phyloP scores from a whole-genome alignment of 2,329 filamentous ascomycete species.

The Endocalyx cinctus region DNA sequence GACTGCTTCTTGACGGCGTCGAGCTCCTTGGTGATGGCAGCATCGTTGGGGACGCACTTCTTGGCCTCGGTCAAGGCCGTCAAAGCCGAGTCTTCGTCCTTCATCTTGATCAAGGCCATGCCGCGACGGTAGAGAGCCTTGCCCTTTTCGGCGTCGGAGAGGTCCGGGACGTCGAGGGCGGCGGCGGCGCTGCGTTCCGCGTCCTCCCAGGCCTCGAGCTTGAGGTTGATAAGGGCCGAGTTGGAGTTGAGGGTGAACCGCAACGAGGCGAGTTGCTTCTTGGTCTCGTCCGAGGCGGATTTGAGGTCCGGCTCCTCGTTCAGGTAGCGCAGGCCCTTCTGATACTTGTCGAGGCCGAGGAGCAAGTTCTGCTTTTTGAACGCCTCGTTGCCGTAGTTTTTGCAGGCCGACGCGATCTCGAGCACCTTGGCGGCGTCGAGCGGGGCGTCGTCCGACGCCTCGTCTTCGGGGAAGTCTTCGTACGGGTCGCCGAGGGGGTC shows the following conservation, averaged over 20 bases:
- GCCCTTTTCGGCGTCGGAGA: conserved; percentile 72
- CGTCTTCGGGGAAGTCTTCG: conserved; percentile 94
- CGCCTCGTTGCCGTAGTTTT: conserved; percentile 86
- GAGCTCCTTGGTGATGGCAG: conserved; percentile 70
- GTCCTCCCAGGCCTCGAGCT: conserved; percentile 68
- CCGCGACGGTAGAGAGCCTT: conserved; percentile 87
- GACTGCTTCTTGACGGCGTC: conserved; percentile 72
- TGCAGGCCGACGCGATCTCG: conserved; percentile 78
- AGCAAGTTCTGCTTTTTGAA: conserved; percentile 75
- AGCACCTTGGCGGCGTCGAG: conserved; percentile 65
- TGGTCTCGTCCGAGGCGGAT: conserved; percentile 63
- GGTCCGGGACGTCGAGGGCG: conserved; percentile 64
- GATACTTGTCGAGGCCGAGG: conserved; percentile 82
- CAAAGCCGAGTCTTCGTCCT: conserved; percentile 79
- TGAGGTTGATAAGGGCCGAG: conserved; percentile 78
- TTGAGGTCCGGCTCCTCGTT: conserved; percentile 66
- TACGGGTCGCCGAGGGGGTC: conserved; percentile 86
- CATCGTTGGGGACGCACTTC: conserved; percentile 70
- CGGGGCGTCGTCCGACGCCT: conserved; percentile 46
- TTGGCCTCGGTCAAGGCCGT: conserved; percentile 72
- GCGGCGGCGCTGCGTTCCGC: conserved; percentile 65
- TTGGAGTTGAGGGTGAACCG: conserved; percentile 88
- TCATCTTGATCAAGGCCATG: conserved; percentile 67
- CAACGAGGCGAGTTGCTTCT: conserved; percentile 63
- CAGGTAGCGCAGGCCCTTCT: conserved; percentile 65